Evolutionary conservation across 352 stramenopile genomes (phyloP).

Genomic region (Phytophthora pluvialis): DNA sequence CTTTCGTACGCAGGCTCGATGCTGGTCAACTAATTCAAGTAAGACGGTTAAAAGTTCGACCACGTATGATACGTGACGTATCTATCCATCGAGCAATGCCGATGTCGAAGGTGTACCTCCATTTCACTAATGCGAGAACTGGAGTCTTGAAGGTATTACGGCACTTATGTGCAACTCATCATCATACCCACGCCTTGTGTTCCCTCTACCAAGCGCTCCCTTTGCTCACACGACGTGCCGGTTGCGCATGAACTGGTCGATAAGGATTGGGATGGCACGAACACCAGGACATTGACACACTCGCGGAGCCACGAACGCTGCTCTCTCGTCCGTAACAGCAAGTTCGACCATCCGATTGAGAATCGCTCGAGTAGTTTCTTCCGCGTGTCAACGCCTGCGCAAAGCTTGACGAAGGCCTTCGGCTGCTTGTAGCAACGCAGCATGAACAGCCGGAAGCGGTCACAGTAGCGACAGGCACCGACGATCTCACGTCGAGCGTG

Average conservation of each 20-base stretch:
- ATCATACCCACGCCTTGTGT: too few species aligned
- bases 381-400: conserved; percentile 31
- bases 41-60: conserved; percentile 4
- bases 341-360: neutral
- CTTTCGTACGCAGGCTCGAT: neutral
- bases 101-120: neutral
- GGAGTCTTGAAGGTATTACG: conserved; percentile 6
- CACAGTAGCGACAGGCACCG: conserved; percentile 32
- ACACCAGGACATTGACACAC: conserved; percentile 24
- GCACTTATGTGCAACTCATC: neutral
- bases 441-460: conserved; percentile 32
- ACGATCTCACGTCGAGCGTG: conserved; percentile 27
- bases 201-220: too few species aligned
- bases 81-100: too few species aligned
- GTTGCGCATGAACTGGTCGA: conserved; percentile 35
- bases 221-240: conserved; percentile 3
- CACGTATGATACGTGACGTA: neutral
- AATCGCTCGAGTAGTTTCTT: conserved; percentile 44
- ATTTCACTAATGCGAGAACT: neutral
- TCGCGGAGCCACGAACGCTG: neutral
- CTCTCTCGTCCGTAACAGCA: neutral
- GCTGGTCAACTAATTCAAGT: neutral
- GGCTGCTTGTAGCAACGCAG: conserved; percentile 37
- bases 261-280: conserved; percentile 22
- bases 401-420: conserved; percentile 40